Conservation (phyloP, 2,329 filamentous ascomycete genomes). For the Calycina marina region DNA sequence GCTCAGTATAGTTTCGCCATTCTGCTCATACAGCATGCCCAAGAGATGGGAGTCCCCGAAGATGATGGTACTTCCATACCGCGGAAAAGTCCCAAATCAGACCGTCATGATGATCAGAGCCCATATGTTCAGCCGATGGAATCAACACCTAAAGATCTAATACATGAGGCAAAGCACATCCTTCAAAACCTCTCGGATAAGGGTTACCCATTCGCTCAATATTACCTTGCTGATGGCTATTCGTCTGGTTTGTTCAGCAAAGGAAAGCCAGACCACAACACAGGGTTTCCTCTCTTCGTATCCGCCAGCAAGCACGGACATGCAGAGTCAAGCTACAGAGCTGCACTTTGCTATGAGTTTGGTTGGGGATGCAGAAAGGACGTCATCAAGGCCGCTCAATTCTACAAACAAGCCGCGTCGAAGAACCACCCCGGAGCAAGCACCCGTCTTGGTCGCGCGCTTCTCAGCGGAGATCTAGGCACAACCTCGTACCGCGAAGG, state of each 20-base stretch:
- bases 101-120: constrained; percentile 32
- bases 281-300: constrained; percentile 83
- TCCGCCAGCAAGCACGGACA: constrained; percentile 94
- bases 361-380: constrained; percentile 92
- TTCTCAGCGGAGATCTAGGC: constrained; percentile 78
- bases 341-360: constrained; percentile 92
- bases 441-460: constrained; percentile 81
- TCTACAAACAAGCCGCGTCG: constrained; percentile 75
- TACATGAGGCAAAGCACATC: constrained; percentile 80
- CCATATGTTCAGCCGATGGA: constrained; percentile 31
- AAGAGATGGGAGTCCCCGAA: constrained; percentile 52
- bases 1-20: constrained; percentile 95
- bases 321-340: constrained; percentile 86
- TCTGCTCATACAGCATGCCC: constrained; percentile 80
- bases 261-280: constrained; percentile 79
- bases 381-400: constrained; percentile 83
- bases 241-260: constrained; percentile 92
- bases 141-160: constrained; percentile 48
- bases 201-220: constrained; percentile 93
- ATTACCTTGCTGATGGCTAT: constrained; percentile 90
- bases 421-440: constrained; percentile 95
- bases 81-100: constrained; percentile 28
- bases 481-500: constrained; percentile 77
- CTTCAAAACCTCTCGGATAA: constrained; percentile 73
- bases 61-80: constrained; percentile 24